Evolutionary conservation across 2,329 filamentous ascomycete genomes (phyloP).

Genomic region (Colletotrichum cordylinicola): DNA sequence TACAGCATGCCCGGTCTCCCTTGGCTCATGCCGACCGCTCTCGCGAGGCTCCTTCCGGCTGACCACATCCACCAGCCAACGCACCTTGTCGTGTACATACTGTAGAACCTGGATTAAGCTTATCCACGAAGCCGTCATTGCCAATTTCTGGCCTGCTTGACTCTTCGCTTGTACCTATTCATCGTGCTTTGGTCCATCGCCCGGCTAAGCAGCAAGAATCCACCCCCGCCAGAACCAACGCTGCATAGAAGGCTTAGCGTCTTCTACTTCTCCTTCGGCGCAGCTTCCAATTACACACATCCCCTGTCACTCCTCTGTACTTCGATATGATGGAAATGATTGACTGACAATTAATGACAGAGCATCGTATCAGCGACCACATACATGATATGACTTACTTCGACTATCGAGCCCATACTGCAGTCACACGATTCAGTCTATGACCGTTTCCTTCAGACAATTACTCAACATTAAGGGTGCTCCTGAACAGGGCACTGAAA

Average conservation of each 20-base stretch:
- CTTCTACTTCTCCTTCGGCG: not conserved
- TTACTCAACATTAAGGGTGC: not conserved
- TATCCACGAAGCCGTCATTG: not conserved
- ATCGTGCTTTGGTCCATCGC: not conserved
- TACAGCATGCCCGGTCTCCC: not conserved
- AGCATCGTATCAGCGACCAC: not conserved
- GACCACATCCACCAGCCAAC: not conserved
- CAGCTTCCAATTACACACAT: not conserved
- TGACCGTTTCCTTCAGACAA: not conserved
- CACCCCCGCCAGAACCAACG: not conserved
- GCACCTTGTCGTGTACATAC: not conserved
- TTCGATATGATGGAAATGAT: not conserved
- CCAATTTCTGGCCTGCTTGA: not conserved
- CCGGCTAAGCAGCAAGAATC: not conserved
- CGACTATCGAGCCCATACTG: not conserved
- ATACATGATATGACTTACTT: not conserved
- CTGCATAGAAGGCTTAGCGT: conserved; percentile 10
- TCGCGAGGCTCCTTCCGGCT: not conserved
- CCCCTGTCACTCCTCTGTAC: not conserved
- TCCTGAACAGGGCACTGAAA: not conserved
- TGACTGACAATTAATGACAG: not conserved
- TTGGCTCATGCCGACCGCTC: not conserved
- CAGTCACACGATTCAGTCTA: not conserved
- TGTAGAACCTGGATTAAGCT: not conserved
- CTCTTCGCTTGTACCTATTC: not conserved